A percentile compares a stretch with the other conserved stretches of the same genome.
These are phyloP conservation scores for Neurospora sp. DNA, from an alignment of 495 filamentous ascomycete genomes.

Conservation along the genomic window DNA sequence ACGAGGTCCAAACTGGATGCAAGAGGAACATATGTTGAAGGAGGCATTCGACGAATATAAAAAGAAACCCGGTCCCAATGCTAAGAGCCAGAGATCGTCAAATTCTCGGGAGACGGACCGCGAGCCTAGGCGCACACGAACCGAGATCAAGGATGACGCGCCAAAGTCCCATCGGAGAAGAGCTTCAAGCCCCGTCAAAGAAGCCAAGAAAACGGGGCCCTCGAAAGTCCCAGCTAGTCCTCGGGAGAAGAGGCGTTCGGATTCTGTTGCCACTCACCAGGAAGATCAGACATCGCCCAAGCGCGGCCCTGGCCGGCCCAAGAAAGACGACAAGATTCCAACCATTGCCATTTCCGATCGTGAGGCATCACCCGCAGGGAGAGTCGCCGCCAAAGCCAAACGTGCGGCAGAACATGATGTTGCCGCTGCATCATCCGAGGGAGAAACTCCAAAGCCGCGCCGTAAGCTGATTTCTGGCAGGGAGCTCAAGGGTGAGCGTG, in stretches of 20 bases:
- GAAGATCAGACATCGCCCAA: slow-evolving; percentile 36
- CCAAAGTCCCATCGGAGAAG: slow-evolving; percentile 34
- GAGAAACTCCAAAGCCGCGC: slow-evolving; percentile 44
- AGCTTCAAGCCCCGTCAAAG: slow-evolving; percentile 37
- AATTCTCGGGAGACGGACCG: slow-evolving; percentile 45
- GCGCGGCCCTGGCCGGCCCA: slow-evolving; percentile 36
- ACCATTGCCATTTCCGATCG: slow-evolving; percentile 41
- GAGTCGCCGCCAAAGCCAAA: slow-evolving; percentile 30
- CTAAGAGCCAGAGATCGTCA: slow-evolving; percentile 43
- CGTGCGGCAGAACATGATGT: slow-evolving; percentile 38
- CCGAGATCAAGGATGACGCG: slow-evolving; percentile 34
- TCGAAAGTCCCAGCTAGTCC: slow-evolving; percentile 30
- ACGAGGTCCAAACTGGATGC: slow-evolving; percentile 78
- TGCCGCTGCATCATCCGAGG: slow-evolving; percentile 38
- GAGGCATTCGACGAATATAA: slow-evolving; percentile 61
- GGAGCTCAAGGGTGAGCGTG: slow-evolving; percentile 46
- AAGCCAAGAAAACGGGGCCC: slow-evolving; percentile 26
- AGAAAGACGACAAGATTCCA: slow-evolving; percentile 38
- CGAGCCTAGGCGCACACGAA: slow-evolving; percentile 39
- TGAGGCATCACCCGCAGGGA: slow-evolving; percentile 37
- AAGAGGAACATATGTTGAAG: slow-evolving; percentile 75
- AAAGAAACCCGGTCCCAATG: slow-evolving; percentile 30
- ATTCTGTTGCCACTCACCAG: slow-evolving; percentile 25
- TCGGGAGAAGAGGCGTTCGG: slow-evolving; percentile 31
- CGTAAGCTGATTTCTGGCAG: slow-evolving; percentile 51